These are phyloP conservation scores for Aspergillus sojae DNA, from an alignment of 2,329 filamentous ascomycete species.

Conservation along the genomic window DNA sequence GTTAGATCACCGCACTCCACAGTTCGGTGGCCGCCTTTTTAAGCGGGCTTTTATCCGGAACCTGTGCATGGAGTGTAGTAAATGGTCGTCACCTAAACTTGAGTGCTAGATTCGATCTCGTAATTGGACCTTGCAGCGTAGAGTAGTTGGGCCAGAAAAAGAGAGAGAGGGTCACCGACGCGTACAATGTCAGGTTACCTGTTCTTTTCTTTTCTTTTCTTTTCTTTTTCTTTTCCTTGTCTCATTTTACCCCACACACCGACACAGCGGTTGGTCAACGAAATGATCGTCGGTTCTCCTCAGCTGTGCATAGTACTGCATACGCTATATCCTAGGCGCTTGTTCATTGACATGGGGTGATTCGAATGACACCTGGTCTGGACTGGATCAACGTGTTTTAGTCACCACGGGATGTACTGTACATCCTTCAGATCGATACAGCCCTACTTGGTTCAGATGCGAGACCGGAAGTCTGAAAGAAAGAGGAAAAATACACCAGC, in stretches of 20 bases:
- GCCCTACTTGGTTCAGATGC: conserved; percentile 2
- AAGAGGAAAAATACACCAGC: neutral
- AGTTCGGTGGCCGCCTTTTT: neutral
- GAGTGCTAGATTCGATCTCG: neutral
- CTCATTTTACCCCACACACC: conserved; percentile 2
- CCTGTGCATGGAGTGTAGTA: too few species aligned
- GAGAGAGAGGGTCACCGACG: neutral
- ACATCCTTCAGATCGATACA: neutral
- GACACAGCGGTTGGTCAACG: conserved; percentile 1
- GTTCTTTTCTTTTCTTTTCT: neutral
- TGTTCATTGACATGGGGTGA: conserved; percentile 6
- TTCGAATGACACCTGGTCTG: conserved; percentile 4
- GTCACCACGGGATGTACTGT: neutral
- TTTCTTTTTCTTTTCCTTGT: neutral
- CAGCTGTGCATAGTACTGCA: conserved; percentile 7
- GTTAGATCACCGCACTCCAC: neutral
- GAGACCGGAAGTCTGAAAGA: neutral
- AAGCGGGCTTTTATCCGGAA: neutral
- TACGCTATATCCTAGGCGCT: conserved; percentile 11
- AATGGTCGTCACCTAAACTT: too few species aligned
- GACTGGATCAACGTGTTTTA: conserved; percentile 6
- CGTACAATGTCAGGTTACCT: neutral
- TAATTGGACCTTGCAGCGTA: neutral
- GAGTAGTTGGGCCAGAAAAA: neutral
- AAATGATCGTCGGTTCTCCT: conserved; percentile 7